These are phyloP conservation scores for Casaregolazyma lundiana DNA, from an alignment of 1,139 yeast genomes.

Conservation along the genomic window DNA sequence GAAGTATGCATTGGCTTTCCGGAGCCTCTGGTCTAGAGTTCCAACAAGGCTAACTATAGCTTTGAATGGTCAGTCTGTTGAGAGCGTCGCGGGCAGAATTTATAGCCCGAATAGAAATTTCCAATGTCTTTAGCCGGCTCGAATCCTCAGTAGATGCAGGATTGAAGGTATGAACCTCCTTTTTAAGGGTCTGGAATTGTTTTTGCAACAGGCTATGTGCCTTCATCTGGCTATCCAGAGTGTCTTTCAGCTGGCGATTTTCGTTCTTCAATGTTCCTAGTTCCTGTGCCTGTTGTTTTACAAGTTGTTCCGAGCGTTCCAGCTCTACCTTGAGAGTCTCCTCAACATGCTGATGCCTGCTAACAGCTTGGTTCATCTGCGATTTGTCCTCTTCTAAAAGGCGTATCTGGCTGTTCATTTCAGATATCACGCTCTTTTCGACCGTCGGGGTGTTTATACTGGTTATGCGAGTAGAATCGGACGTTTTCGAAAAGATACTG, in stretches of 20 bases:
- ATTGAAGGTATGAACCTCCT: slow-evolving; percentile 30
- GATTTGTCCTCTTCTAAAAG: neutral
- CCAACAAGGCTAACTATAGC: slow-evolving; percentile 15
- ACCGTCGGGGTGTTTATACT: neutral
- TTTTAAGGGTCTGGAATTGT: slow-evolving; percentile 65
- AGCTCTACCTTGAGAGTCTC: neutral
- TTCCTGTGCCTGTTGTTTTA: slow-evolving; percentile 1
- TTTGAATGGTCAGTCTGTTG: slow-evolving; percentile 17
- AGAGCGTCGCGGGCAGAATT: slow-evolving; percentile 29
- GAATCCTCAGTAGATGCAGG: slow-evolving; percentile 48
- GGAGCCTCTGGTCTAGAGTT: neutral
- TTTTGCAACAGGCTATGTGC: slow-evolving; percentile 23
- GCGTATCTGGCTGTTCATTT: neutral
- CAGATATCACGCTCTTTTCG: neutral
- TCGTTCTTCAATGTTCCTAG: slow-evolving; percentile 13
- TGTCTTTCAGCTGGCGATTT: slow-evolving; percentile 56
- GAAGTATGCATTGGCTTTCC: neutral
- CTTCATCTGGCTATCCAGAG: slow-evolving; percentile 37
- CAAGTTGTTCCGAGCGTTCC: neutral
- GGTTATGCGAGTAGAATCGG: neutral
- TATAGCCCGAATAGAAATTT: slow-evolving; percentile 30
- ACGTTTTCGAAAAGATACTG: neutral
- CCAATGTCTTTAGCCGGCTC: slow-evolving; percentile 31
- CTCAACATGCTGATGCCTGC: neutral
- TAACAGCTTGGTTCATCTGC: neutral